Conservation (phyloP, 2,329 filamentous ascomycete species). For the Botrytis elliptica region DNA sequence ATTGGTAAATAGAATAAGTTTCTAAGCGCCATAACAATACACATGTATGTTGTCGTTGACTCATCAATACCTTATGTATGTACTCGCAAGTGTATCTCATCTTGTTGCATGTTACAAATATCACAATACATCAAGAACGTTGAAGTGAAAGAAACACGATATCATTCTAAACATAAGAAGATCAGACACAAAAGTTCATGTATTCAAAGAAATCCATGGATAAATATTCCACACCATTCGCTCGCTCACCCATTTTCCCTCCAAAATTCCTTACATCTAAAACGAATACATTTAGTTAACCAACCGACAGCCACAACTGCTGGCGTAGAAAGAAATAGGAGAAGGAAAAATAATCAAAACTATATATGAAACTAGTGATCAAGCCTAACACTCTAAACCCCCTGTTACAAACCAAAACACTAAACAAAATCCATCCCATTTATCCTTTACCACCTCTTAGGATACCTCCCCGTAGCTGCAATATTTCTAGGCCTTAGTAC, state of each 20-base stretch:
- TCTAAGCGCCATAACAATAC: not conserved
- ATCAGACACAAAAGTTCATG: conserved; percentile 4
- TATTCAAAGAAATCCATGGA: conserved; percentile 2
- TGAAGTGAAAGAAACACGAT: not conserved
- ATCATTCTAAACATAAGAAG: not conserved
- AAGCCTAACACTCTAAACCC: not conserved
- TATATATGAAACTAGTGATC: conserved; percentile 2
- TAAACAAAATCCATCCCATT: not conserved
- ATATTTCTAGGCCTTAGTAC: conserved; percentile 4
- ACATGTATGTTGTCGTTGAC: not conserved
- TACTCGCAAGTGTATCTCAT: not conserved
- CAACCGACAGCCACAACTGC: not conserved
- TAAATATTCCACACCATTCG: not conserved
- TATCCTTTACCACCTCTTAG: not conserved
- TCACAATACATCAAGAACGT: not conserved
- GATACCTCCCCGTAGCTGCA: not conserved
- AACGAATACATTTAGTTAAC: not conserved
- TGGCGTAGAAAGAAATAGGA: not conserved
- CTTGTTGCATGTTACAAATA: not conserved
- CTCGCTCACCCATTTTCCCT: not conserved
- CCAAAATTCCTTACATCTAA: not conserved
- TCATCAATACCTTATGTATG: not conserved
- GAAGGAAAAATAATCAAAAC: conserved; percentile 1
- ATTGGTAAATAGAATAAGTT: not conserved
- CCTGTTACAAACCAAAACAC: not conserved